Evolutionary conservation across 2,329 filamentous ascomycete species (phyloP).

Genomic region (Cladosporium sphaerospermum): DNA sequence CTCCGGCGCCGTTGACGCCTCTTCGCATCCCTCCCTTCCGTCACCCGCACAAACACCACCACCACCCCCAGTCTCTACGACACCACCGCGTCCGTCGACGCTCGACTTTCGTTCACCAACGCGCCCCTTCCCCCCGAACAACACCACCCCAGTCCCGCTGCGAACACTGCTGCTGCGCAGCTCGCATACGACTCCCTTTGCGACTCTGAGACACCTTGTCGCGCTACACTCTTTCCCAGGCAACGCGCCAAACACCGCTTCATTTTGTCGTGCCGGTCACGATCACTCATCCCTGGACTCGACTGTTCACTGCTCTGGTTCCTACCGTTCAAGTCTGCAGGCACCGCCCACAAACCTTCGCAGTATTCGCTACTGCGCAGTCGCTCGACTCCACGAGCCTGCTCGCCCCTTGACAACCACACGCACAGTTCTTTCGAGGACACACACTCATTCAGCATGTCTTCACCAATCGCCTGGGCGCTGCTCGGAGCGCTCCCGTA

Average conservation of each 20-base stretch:
- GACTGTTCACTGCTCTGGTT: constrained; percentile 6
- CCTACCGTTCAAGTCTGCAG: constrained; percentile 2
- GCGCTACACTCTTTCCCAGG: constrained; percentile 8
- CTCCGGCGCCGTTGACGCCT: not conserved
- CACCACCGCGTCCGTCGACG: constrained; percentile 3
- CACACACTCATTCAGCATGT: constrained; percentile 1
- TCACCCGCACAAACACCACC: not conserved
- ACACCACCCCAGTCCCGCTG: not conserved
- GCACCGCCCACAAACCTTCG: not conserved
- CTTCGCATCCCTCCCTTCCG: not conserved
- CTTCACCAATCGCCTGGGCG: constrained; percentile 1
- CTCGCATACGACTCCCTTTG: not conserved
- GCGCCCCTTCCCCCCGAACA: not conserved
- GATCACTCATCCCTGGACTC: constrained; percentile 5
- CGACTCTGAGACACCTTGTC: constrained; percentile 4
- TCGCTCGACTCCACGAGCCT: constrained; percentile 1
- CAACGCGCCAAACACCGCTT: constrained; percentile 6
- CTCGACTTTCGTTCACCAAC: constrained; percentile 6
- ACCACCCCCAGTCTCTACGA: not conserved
- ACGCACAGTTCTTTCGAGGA: not conserved
- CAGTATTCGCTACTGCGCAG: not conserved
- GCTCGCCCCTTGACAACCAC: not conserved
- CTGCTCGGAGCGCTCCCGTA: constrained; percentile 11
- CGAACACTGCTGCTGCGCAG: constrained; percentile 9
- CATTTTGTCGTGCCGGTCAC: constrained; percentile 8